Evolutionary conservation across 768 basidiomycete species (phyloP), one percentile per base, ranked within the genome.

Genomic region (Hygrocybe coccinea): DNA sequence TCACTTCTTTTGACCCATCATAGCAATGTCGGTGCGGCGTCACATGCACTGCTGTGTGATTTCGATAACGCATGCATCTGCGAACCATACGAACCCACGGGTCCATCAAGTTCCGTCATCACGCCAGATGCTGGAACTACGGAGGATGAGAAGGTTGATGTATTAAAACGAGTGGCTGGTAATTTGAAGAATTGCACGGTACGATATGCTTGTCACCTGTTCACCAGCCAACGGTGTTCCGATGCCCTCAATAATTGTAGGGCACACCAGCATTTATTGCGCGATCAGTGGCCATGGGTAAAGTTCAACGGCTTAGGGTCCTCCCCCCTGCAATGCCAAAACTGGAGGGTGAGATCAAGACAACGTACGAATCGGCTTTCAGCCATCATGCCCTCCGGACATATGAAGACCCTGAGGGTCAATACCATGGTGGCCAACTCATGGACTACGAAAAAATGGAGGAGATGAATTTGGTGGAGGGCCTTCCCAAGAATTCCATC

Each of bases 151-250:
- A 24, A 52, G 4, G 38, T 17, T 52, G 50, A 52, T 52, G 17
- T 19, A 24, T 10, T 34, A 12, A 50, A 22, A 34, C 48, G 29
- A n/a, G 48, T 37, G 25, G 11, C 48, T 29, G 33, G 38, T 17
- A 35, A 52, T 10, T 24, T 52, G 22, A 52, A 39, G 50, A 52
- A 36, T 37, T 19, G 50, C 33, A 52, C 37, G 36, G 50, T 52
- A 52, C 19, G 50, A 5, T 39, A 36, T 51, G 19, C 17, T 35
- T 12, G 15, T 22, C 21, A 9, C 24, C 36, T 21, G 19, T 22
- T 41, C 36, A 3, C 35, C 35, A 52, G 21, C 19, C 38, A 25
- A 15, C 38, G 15, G 22, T 17, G 19, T 37, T 38, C 19, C 19
- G 36, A 52, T 39, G 17, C n/a, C 34, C 33, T 52, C 24, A 14